Evolutionary conservation across 2,329 filamentous ascomycete genomes (phyloP), one percentile per base, ranked within the genome.

Genomic region (Talaromyces sp.): DNA sequence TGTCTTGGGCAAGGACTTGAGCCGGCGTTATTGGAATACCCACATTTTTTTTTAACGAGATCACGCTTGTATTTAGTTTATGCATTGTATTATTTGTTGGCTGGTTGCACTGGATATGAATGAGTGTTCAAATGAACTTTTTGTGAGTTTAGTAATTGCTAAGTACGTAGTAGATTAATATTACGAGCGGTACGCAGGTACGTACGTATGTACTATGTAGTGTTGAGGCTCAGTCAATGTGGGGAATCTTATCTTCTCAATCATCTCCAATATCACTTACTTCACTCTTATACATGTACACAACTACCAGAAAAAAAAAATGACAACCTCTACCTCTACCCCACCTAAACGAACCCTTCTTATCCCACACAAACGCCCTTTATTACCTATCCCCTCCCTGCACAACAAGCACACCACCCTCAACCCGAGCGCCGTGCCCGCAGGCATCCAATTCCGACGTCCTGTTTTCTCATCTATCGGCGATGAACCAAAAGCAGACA

Each of bases 281-380:
- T 43, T 21, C 7, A 17, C 3, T 3, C n/a, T 43, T 17, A 14
- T 2, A n/a, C 35, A 38, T 17, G 5, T 2, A n/a, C 35, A 38
- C 43, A 12, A 46, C 43, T 12, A 10, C 7, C 3, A 21, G 41
- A 21, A 11, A 63, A 48, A 54, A 65, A 56, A 55, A 51, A 38
- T 32, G 59, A 35, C 60, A 58, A 31, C 35, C 62, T 54, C 58
- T 59, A 3, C n/a, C 2, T 5, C 43, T 14, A 9, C 7, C 32
- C 32, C 32, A 14, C 32, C 57, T 14, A 55, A 51, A 43, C 32
- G 57, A 32, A 14, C 64, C 8, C 65, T 66, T 1, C 54, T 73
- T 1, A 69, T 72, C 54, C 66, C 70, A 6, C 56, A 64, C n/a
- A 74, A 70, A 54, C 69, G 69, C 0, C 26, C 65, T 6, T 65